phyloP scores from a whole-genome alignment of 305 asterid genomes.

The Fraxinus angustifolia region DNA sequence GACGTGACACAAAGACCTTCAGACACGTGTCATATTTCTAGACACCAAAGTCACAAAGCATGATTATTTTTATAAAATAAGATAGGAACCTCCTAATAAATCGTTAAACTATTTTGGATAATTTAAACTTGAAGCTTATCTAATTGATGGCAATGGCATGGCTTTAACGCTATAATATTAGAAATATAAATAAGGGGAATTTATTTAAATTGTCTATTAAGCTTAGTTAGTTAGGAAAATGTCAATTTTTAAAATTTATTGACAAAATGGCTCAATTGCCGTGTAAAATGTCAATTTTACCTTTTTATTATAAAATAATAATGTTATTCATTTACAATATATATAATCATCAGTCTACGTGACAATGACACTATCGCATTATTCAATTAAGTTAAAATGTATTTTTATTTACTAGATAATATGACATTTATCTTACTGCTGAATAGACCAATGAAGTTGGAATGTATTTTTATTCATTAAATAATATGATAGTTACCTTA shows the following conservation, averaged over 20 bases:
- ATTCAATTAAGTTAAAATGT: neutral
- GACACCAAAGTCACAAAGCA: too few relatives aligned
- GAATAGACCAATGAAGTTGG: too few relatives aligned
- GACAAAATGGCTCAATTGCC: neutral
- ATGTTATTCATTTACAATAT: too few relatives aligned
- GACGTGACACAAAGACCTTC: neutral
- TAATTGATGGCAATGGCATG: neutral
- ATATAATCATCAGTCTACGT: too few relatives aligned
- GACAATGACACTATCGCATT: neutral
- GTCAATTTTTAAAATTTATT: neutral
- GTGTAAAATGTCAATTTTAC: neutral
- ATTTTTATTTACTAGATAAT: too few relatives aligned
- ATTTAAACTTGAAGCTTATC: neutral
- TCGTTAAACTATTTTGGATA: neutral
- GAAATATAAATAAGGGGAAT: neutral
- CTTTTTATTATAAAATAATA: neutral
- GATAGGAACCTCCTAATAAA: neutral
- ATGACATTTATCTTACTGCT: too few relatives aligned
- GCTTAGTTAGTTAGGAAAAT: neutral
- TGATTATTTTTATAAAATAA: too few relatives aligned
- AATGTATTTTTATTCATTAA: too few relatives aligned
- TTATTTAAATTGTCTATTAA: neutral
- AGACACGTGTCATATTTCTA: neutral
- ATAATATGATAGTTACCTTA: too few relatives aligned
- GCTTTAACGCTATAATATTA: neutral